Evolutionary conservation across 106 monocot genomes (phyloP).

Genomic region (Ottelia alismoides): DNA sequence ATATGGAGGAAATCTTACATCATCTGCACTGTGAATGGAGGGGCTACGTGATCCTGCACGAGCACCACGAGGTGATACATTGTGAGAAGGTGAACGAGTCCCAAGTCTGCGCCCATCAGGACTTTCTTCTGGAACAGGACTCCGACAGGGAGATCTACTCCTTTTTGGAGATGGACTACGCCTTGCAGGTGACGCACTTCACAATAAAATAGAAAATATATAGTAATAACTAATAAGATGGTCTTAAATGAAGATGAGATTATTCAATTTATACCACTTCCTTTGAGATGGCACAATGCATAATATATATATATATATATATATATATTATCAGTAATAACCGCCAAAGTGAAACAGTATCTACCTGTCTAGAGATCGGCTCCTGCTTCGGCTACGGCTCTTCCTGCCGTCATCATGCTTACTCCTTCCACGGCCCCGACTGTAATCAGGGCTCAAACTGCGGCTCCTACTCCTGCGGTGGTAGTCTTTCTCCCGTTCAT

Average conservation of each 20-base stretch:
- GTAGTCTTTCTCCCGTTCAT: conserved; percentile 12
- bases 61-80: conserved; percentile 6
- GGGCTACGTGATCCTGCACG: conserved; percentile 5
- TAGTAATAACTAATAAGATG: background rate
- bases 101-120: background rate
- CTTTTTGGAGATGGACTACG: conserved; percentile 16
- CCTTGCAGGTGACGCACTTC: conserved; percentile 17
- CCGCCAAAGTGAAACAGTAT: background rate
- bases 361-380: conserved; percentile 20
- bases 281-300: too few relatives aligned
- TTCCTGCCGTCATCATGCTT: conserved; percentile 6
- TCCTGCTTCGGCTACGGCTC: conserved; percentile 13
- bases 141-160: conserved; percentile 13
- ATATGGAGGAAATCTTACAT: conserved; percentile 14
- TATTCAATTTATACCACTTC: background rate
- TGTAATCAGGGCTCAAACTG: conserved; percentile 16
- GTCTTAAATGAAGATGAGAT: background rate
- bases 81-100: conserved; percentile 6
- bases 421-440: conserved; percentile 12
- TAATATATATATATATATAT: background rate
- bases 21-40: conserved; percentile 1
- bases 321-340: background rate
- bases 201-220: background rate
- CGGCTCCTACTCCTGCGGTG: conserved; percentile 19
- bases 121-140: conserved; percentile 3